Percentiles rank a stretch among this genome's conserved stretches.
Conservation (phyloP, 108 stramenopile genomes). For the Nitzschia sp. region DNA sequence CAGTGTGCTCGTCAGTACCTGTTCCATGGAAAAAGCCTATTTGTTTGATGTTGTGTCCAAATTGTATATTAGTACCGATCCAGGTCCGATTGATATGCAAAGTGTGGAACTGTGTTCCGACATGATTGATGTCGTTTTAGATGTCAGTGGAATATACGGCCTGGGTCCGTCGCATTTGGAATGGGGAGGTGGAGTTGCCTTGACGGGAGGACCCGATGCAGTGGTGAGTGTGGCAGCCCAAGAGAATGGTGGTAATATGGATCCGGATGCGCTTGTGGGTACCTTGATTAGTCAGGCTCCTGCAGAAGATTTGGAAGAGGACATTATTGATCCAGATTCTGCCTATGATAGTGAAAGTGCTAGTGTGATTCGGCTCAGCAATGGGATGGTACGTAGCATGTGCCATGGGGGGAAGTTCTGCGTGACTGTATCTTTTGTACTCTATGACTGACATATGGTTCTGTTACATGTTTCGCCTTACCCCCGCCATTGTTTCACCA, state of each 20-base stretch:
- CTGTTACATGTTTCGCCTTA: not conserved
- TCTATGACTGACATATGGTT: no score
- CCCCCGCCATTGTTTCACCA: constrained; percentile 1
- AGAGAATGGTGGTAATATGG: not conserved
- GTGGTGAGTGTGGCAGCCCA: constrained; percentile 10
- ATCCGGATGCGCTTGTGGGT: constrained; percentile 61
- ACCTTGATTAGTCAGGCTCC: constrained; percentile 68
- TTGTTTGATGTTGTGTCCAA: constrained; percentile 97
- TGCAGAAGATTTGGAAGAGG: constrained; percentile 49
- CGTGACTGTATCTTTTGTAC: no score
- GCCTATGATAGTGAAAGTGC: constrained; percentile 93
- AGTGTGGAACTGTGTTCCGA: constrained; percentile 96
- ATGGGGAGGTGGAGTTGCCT: constrained; percentile 10
- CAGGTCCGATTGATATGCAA: constrained; percentile 95
- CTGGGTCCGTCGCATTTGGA: constrained; percentile 46
- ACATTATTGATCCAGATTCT: constrained; percentile 61
- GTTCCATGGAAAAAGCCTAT: constrained; percentile 97
- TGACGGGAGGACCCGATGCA: constrained; percentile 7
- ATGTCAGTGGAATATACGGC: constrained; percentile 98
- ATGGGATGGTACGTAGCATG: constrained; percentile 82
- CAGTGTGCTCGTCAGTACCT: constrained; percentile 90
- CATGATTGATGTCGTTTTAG: constrained; percentile 99
- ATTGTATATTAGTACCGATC: constrained; percentile 95
- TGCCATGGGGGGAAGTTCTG: not conserved
- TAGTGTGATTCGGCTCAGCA: constrained; percentile 92